Base-by-base conservation (phyloP, 192 early-diverging fungal species). In the Backusella mclennaniae region DNA sequence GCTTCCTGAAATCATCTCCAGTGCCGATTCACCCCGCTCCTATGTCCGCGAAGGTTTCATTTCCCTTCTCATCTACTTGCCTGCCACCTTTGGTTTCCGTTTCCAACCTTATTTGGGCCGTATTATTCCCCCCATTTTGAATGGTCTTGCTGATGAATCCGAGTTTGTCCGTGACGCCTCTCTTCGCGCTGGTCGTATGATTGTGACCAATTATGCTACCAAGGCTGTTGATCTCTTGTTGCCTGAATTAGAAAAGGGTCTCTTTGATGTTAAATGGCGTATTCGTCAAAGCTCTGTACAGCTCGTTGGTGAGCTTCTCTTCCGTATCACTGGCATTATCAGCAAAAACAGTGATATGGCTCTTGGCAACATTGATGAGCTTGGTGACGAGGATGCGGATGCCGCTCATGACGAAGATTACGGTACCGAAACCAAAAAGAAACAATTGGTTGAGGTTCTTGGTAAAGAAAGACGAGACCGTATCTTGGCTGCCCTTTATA, bases 31-130 rank as follows among this genome's bases (percentile, higher is more conserved):
- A 66, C 67, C 88, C n/a, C 90, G 88, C 73, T 75, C 91, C 2
- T 91, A 92, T 73, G 93, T 98, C 26, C 94, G 98, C 49, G 97
- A 99, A 85, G 98, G 98, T 73, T 99, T 97, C 79, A 95, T 98
- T 76, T 95, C 94, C 4, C 87, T 99, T 79, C 90, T 99, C 29
- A 90, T 99, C 35, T 99, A 96, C 84, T 84, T 99, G 77, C 98
- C 98, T 36, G 93, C 94, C 2, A 99, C 98, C 2, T 96, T 95
- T 85, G 96, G 96, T 67, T 89, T 91, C 33, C 87, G 87, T n/a
- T 99, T 98, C 89, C 91, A 92, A 79, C 94, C 92, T 53, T 98
- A 98, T 80, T 84, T 99, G 67, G 91, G 91, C 12, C 88, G 90
- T 36, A 92, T 96, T 67, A 91, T 99, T 79, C 93, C 98, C 73